Evolutionary conservation across 257 asterid species (phyloP).

Genomic region (Ophiorrhiza pumila): DNA sequence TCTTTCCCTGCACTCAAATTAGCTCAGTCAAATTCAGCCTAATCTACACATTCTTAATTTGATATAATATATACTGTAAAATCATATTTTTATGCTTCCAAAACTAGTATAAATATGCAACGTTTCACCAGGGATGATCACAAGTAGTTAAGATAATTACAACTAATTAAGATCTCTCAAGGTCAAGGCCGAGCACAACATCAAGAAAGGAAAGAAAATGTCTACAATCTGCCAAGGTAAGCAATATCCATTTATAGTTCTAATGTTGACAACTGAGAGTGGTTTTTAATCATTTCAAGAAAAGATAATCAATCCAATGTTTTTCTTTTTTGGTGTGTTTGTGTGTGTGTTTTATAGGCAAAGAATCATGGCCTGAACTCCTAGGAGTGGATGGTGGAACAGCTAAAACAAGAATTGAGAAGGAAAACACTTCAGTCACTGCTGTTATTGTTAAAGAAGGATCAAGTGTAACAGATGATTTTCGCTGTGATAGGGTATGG

Average conservation of each 20-base stretch:
- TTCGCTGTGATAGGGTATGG: slow-evolving; percentile 26
- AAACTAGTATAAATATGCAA: background rate
- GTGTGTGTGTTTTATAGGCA: slow-evolving; percentile 7
- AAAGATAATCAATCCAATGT: background rate
- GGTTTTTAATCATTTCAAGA: too few species aligned
- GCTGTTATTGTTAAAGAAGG: slow-evolving; percentile 23
- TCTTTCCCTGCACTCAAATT: too few species aligned
- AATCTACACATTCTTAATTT: background rate
- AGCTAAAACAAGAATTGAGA: slow-evolving; percentile 20
- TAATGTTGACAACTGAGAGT: too few species aligned
- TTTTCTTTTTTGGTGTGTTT: background rate
- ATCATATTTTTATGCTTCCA: background rate
- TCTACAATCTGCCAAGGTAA: background rate
- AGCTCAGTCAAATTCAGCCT: too few species aligned
- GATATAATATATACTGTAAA: too few species aligned
- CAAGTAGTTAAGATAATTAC: too few species aligned
- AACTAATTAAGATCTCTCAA: too few species aligned
- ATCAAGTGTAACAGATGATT: background rate
- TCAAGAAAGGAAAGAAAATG: background rate
- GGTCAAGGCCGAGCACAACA: background rate
- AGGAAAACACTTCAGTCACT: slow-evolving; percentile 18
- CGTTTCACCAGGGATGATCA: too few species aligned
- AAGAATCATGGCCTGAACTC: slow-evolving; percentile 38
- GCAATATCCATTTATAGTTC: too few species aligned
- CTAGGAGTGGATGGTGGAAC: slow-evolving; percentile 11